phyloP scores from a whole-genome alignment of 2,329 filamentous ascomycete species.

The Sarocladiaceae sp. region DNA sequence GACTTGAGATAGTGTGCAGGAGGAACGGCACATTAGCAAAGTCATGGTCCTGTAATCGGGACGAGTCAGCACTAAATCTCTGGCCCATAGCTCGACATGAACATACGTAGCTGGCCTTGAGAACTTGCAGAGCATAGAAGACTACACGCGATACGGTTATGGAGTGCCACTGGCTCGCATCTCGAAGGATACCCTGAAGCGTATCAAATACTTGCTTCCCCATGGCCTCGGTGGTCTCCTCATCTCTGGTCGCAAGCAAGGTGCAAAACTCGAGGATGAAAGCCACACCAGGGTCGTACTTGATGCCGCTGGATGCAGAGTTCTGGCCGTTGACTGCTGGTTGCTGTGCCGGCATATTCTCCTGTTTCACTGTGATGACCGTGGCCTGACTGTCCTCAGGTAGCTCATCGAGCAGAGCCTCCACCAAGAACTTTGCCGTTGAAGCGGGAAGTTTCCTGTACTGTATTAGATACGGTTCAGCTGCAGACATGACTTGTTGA shows the following conservation, averaged over 20 bases:
- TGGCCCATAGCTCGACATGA: background rate
- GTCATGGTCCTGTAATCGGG: constrained; percentile 61
- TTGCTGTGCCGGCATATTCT: constrained; percentile 59
- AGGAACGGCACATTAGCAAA: constrained; percentile 89
- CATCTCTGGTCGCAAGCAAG: constrained; percentile 69
- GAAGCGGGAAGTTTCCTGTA: constrained; percentile 31
- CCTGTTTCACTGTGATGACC: constrained; percentile 86
- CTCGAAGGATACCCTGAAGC: constrained; percentile 74
- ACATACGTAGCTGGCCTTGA: constrained; percentile 80
- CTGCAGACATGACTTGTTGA: constrained; percentile 14
- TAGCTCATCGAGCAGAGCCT: constrained; percentile 72
- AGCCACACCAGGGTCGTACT: constrained; percentile 79
- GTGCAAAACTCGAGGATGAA: constrained; percentile 92
- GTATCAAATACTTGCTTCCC: constrained; percentile 76
- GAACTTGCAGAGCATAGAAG: constrained; percentile 77
- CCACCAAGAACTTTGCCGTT: constrained; percentile 38
- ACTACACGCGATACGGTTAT: constrained; percentile 78
- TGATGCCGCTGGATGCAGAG: constrained; percentile 34
- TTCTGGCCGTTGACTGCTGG: constrained; percentile 40
- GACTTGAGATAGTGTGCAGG: constrained; percentile 83
- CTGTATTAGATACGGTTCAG: background rate
- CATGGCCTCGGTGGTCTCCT: constrained; percentile 62
- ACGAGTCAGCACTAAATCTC: constrained; percentile 16
- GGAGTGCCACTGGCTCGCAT: constrained; percentile 71
- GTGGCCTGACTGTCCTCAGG: constrained; percentile 73